Conservation (phyloP, 140 eudicot genomes). For the Cichorium intybus region DNA sequence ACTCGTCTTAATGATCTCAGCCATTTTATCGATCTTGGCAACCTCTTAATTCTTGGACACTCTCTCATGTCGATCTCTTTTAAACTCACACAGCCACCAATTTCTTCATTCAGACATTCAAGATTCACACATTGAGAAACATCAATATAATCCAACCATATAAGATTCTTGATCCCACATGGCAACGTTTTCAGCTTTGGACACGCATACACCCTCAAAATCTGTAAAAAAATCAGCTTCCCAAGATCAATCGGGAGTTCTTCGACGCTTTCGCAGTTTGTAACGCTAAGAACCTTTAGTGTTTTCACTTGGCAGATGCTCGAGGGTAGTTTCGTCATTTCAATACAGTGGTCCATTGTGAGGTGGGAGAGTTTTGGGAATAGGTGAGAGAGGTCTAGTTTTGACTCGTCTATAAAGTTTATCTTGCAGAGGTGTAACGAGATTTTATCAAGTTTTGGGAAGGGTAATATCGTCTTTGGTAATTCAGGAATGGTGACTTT, state of each 20-base stretch:
- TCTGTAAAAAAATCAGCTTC: slow-evolving; percentile 32
- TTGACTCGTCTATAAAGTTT: slow-evolving; percentile 31
- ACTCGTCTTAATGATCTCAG: slow-evolving; percentile 51
- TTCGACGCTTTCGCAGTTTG: too few relatives aligned
- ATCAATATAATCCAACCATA: slow-evolving; percentile 54
- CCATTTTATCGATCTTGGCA: slow-evolving; percentile 49
- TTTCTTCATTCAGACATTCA: slow-evolving; percentile 55
- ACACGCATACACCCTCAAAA: slow-evolving; percentile 67
- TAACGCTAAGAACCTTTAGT: too few relatives aligned
- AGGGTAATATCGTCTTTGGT: slow-evolving; percentile 54
- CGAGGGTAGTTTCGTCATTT: too few relatives aligned
- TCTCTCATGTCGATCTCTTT: slow-evolving; percentile 87
- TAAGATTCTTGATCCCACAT: slow-evolving; percentile 47
- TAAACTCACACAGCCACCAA: slow-evolving; percentile 51
- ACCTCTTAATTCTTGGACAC: slow-evolving; percentile 43
- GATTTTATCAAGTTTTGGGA: slow-evolving; percentile 51
- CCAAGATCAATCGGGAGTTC: slow-evolving; percentile 65
- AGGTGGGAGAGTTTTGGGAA: slow-evolving; percentile 77
- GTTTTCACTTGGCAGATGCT: too few relatives aligned
- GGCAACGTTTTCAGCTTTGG: slow-evolving; percentile 65
- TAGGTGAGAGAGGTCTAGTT: slow-evolving; percentile 44
- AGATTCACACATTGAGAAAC: slow-evolving; percentile 70
- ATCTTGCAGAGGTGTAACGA: slow-evolving; percentile 68
- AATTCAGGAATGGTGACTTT: slow-evolving; percentile 54
- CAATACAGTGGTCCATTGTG: slow-evolving; percentile 79